phyloP scores from a whole-genome alignment of 2,329 filamentous ascomycete genomes.

The Exophiala xenobiotica region DNA sequence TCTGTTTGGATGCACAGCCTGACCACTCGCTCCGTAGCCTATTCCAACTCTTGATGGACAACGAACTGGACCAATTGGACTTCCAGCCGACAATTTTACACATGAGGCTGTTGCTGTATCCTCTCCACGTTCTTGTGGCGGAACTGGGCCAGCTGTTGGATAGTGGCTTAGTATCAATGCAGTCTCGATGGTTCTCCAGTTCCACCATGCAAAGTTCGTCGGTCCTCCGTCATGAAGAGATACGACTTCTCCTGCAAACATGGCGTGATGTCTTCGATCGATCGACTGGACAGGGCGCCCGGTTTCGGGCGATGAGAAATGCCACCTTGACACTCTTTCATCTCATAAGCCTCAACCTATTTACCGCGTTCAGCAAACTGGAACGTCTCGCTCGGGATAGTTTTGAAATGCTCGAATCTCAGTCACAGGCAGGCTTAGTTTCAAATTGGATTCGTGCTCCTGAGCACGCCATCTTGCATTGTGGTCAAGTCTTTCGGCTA shows the following conservation, averaged over 20 bases:
- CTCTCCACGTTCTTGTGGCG: constrained; percentile 3
- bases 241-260: neutral
- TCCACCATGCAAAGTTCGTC: neutral
- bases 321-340: neutral
- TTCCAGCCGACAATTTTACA: neutral
- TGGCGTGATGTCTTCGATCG: neutral
- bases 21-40: neutral
- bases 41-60: neutral
- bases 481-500: constrained; percentile 3
- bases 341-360: neutral
- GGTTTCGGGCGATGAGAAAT: neutral
- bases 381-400: constrained; percentile 1
- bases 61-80: neutral
- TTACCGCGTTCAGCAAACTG: neutral
- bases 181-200: neutral
- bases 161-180: neutral
- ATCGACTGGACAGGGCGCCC: neutral
- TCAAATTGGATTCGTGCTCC: neutral
- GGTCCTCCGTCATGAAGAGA: neutral
- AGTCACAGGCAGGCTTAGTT: neutral
- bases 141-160: neutral
- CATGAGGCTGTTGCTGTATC: constrained; percentile 4
- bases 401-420: neutral
- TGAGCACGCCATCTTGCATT: constrained; percentile 3
- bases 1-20: neutral